phyloP scores from a whole-genome alignment of 2,329 filamentous ascomycete genomes.

The Fusarium haematococcum region DNA sequence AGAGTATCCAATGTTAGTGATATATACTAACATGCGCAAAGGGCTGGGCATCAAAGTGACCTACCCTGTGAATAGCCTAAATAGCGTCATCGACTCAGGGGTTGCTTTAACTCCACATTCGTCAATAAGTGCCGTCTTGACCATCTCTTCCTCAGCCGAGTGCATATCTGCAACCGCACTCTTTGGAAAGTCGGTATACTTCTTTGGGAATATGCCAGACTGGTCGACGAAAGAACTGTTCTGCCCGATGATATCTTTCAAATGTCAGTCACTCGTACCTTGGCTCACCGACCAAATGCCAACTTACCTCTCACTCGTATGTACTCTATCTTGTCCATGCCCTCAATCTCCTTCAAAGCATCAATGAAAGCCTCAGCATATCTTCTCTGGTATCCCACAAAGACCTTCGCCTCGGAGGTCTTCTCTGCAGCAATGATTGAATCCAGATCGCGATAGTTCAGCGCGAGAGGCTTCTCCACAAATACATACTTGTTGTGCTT shows the following conservation, averaged over 20 bases:
- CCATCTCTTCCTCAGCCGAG: slow-evolving; percentile 11
- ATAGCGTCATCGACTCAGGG: neutral
- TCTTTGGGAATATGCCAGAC: slow-evolving; percentile 60
- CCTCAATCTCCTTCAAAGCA: slow-evolving; percentile 64
- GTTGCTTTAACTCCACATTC: slow-evolving; percentile 15
- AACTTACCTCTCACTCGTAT: slow-evolving; percentile 55
- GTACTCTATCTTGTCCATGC: slow-evolving; percentile 65
- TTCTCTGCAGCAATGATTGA: slow-evolving; percentile 63
- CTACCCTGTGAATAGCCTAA: neutral
- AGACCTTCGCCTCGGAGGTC: slow-evolving; percentile 56
- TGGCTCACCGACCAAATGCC: fast-evolving
- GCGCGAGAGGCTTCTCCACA: slow-evolving; percentile 69
- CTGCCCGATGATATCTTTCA: slow-evolving; percentile 57
- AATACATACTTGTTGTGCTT: slow-evolving; percentile 66
- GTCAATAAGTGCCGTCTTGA: slow-evolving; percentile 32
- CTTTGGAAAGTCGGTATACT: slow-evolving; percentile 44
- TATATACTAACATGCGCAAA: neutral
- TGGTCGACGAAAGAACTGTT: slow-evolving; percentile 62
- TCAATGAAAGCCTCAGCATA: slow-evolving; percentile 67
- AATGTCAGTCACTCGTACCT: neutral
- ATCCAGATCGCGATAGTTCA: slow-evolving; percentile 60
- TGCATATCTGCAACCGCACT: slow-evolving; percentile 8
- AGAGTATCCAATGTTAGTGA: neutral
- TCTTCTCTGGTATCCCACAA: slow-evolving; percentile 72
- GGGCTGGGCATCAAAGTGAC: slow-evolving; percentile 5